Conservation (phyloP, 2,329 filamentous ascomycete genomes). For the Fusarium pseudoanthophilum region DNA sequence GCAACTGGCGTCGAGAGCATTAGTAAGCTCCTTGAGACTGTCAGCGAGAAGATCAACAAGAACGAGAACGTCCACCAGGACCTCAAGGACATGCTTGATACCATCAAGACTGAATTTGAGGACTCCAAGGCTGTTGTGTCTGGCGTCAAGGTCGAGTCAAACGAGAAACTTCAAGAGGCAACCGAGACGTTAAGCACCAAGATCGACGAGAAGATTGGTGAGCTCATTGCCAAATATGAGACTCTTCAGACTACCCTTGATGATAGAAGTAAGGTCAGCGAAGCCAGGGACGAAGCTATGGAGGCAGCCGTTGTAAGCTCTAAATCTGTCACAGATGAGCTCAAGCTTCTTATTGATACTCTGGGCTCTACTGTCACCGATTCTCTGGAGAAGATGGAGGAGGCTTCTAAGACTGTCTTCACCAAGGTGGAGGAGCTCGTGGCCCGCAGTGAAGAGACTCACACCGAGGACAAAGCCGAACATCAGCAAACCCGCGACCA, state of each 20-base stretch:
- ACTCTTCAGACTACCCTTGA: slow-evolving; percentile 81
- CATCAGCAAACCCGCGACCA: slow-evolving; percentile 86
- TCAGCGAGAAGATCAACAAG: slow-evolving; percentile 70
- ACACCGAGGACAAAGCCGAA: slow-evolving; percentile 78
- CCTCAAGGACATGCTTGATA: slow-evolving; percentile 76
- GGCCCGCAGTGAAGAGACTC: slow-evolving; percentile 78
- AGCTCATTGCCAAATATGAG: slow-evolving; percentile 88
- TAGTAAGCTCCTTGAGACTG: slow-evolving; percentile 73
- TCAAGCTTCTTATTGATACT: slow-evolving; percentile 86
- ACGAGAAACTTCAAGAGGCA: slow-evolving; percentile 76
- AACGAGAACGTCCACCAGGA: slow-evolving; percentile 69
- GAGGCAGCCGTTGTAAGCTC: slow-evolving; percentile 79
- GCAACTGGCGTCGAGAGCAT: slow-evolving; percentile 77
- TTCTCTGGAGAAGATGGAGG: slow-evolving; percentile 85
- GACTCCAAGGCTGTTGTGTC: slow-evolving; percentile 83
- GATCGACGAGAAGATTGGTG: slow-evolving; percentile 74
- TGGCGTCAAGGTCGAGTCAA: slow-evolving; percentile 82
- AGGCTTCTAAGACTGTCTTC: slow-evolving; percentile 89
- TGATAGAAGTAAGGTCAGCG: slow-evolving; percentile 76
- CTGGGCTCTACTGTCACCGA: slow-evolving; percentile 84
- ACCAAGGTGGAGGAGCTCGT: slow-evolving; percentile 83
- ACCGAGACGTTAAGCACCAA: slow-evolving; percentile 65
- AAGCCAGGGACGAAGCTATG: slow-evolving; percentile 77
- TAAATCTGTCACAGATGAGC: slow-evolving; percentile 85
- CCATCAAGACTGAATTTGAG: slow-evolving; percentile 87